These are phyloP conservation scores for Capsicum pubescens DNA, from an alignment of 257 asterid genomes.

Conservation along the genomic window DNA sequence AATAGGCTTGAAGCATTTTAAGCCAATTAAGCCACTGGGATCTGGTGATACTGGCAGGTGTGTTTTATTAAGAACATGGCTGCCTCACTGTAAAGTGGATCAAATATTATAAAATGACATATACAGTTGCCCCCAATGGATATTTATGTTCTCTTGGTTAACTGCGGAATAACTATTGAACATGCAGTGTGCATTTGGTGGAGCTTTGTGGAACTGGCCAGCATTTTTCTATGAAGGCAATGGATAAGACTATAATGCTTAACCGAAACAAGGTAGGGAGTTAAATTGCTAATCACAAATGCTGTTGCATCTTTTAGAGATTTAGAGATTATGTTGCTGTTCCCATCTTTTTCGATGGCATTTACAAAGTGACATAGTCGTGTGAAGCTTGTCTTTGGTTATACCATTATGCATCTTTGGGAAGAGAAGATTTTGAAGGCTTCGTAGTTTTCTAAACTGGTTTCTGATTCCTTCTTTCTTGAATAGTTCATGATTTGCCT, in stretches of 20 bases:
- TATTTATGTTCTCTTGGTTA: background rate
- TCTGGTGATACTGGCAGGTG: slow-evolving; percentile 99
- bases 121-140: background rate
- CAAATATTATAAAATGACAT: background rate
- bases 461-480: background rate
- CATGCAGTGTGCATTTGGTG: slow-evolving; percentile 88
- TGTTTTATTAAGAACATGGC: background rate
- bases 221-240: slow-evolving; percentile 92
- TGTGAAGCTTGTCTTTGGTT: background rate
- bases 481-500: background rate
- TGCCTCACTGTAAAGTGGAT: background rate
- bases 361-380: background rate
- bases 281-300: background rate
- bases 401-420: background rate
- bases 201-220: slow-evolving; percentile 87
- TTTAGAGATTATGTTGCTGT: background rate
- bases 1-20: slow-evolving; percentile 85
- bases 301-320: background rate
- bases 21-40: slow-evolving; percentile 93
- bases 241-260: slow-evolving; percentile 96
- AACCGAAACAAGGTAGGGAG: slow-evolving; percentile 80
- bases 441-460: background rate
- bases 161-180: slow-evolving; percentile 9
- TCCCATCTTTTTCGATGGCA: background rate
- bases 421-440: background rate